A percentile compares a stretch with the other conserved stretches of the same genome.
Evolutionary conservation across 257 asterid genomes (phyloP).

Genomic region (Ajuga chamaepitys): DNA sequence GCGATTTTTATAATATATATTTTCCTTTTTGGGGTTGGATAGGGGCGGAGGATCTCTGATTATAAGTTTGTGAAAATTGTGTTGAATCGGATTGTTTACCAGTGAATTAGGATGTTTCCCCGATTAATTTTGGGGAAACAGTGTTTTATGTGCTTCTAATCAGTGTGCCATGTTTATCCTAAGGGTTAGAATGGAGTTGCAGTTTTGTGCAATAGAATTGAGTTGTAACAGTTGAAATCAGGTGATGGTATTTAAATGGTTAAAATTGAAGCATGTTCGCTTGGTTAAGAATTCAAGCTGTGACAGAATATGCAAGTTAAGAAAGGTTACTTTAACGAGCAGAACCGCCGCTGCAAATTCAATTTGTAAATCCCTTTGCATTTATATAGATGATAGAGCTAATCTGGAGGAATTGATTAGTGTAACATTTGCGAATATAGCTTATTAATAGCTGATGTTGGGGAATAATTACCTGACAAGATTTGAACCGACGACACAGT

Average conservation of each 20-base stretch:
- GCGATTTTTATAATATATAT: too few relatives aligned
- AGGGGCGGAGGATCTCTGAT: slow-evolving; percentile 10
- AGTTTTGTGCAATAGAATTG: neutral
- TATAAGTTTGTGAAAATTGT: neutral
- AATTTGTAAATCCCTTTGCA: neutral
- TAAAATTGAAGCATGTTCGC: neutral
- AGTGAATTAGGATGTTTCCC: neutral
- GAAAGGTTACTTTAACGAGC: neutral
- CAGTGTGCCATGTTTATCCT: neutral
- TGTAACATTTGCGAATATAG: too few relatives aligned
- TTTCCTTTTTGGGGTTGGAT: too few relatives aligned
- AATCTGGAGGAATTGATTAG: too few relatives aligned
- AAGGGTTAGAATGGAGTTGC: neutral
- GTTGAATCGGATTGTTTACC: neutral
- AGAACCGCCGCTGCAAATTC: neutral
- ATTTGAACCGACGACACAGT: too few relatives aligned
- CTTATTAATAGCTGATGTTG: too few relatives aligned
- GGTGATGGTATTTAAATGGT: neutral
- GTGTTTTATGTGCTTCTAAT: neutral
- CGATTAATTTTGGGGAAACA: neutral
- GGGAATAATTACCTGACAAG: too few relatives aligned
- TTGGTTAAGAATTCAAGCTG: neutral
- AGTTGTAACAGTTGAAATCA: neutral
- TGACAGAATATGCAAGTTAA: neutral
- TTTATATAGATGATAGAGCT: neutral